These are phyloP conservation scores for Paramecium tetraurelia DNA, from an alignment of 73 alveolate species.

Conservation along the genomic window DNA sequence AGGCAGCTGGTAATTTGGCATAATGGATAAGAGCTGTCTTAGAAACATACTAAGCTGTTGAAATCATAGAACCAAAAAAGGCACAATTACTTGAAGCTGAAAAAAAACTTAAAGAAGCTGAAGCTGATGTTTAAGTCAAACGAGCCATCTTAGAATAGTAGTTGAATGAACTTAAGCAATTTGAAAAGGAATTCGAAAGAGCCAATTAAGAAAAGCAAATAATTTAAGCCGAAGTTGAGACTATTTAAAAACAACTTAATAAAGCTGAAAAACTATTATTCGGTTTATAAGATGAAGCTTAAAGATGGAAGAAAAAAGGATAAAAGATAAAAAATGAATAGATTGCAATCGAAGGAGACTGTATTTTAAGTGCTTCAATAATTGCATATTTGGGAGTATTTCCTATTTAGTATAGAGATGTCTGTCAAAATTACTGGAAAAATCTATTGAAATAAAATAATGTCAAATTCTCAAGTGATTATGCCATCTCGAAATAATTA, in stretches of 20 bases:
- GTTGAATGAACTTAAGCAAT: slow-evolving; percentile 73
- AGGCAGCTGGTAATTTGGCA: slow-evolving; percentile 84
- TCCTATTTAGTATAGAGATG: slow-evolving; percentile 91
- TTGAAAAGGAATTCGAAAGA: slow-evolving; percentile 89
- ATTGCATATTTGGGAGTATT: slow-evolving; percentile 99
- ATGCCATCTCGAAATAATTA: slow-evolving; percentile 78
- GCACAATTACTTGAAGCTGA: slow-evolving; percentile 97
- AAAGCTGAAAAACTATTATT: slow-evolving; percentile 96
- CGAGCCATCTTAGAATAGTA: slow-evolving; percentile 82
- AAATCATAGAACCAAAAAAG: slow-evolving; percentile 97
- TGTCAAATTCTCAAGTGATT: slow-evolving; percentile 69
- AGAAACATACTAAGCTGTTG: slow-evolving; percentile 67
- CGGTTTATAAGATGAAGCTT: slow-evolving; percentile 98
- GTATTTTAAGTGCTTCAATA: slow-evolving; percentile 95
- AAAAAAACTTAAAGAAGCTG: slow-evolving; percentile 87
- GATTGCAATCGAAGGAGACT: slow-evolving; percentile 95
- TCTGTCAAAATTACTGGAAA: slow-evolving; percentile 91
- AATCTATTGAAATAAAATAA: slow-evolving; percentile 58
- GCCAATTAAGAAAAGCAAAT: slow-evolving; percentile 89
- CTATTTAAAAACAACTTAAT: slow-evolving; percentile 75
- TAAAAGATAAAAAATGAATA: slow-evolving; percentile 73
- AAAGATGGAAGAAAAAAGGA: slow-evolving; percentile 86
- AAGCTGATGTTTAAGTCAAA: slow-evolving; percentile 83
- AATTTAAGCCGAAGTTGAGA: slow-evolving; percentile 85
- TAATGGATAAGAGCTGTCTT: slow-evolving; percentile 92